phyloP scores from a whole-genome alignment of 805 yeast genomes.

The Spathaspora passalidarum region DNA sequence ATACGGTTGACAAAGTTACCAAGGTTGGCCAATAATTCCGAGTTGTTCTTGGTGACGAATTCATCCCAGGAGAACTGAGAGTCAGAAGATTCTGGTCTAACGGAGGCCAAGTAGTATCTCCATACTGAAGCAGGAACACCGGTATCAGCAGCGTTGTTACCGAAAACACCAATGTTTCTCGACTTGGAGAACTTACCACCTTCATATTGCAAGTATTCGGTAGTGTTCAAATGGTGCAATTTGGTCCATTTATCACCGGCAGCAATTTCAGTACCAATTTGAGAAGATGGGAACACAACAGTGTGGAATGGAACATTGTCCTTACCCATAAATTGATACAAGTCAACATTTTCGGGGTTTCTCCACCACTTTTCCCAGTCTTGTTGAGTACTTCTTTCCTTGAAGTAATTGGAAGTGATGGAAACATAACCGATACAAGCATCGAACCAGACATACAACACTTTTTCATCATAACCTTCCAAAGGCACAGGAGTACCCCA shows the following conservation, averaged over 20 bases:
- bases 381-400: conserved; percentile 23
- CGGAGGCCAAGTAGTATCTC: conserved; percentile 92
- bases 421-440: conserved; percentile 97
- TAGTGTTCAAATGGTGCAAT: conserved; percentile 86
- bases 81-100: conserved; percentile 94
- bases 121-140: conserved; percentile 91
- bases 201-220: conserved; percentile 96
- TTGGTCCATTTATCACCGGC: conserved; percentile 77
- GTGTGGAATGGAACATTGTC: conserved; percentile 99
- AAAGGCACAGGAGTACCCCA: conserved; percentile 99
- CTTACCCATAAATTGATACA: conserved; percentile 98
- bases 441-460: conserved; percentile 97
- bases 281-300: conserved; percentile 93
- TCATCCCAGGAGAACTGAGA: conserved; percentile 98
- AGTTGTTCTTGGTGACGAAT: conserved; percentile 89
- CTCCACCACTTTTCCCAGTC: conserved; percentile 95
- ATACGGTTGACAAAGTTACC: conserved; percentile 97
- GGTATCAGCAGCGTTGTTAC: conserved; percentile 93
- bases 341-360: conserved; percentile 80
- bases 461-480: conserved; percentile 82
- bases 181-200: conserved; percentile 98
- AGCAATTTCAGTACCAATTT: conserved; percentile 64
- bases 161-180: conserved; percentile 97
- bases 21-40: conserved; percentile 89
- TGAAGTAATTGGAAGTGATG: conserved; percentile 85